Evolutionary conservation across 371 early-diverging fungal genomes (phyloP).

Genomic region (Circinella umbellata): DNA sequence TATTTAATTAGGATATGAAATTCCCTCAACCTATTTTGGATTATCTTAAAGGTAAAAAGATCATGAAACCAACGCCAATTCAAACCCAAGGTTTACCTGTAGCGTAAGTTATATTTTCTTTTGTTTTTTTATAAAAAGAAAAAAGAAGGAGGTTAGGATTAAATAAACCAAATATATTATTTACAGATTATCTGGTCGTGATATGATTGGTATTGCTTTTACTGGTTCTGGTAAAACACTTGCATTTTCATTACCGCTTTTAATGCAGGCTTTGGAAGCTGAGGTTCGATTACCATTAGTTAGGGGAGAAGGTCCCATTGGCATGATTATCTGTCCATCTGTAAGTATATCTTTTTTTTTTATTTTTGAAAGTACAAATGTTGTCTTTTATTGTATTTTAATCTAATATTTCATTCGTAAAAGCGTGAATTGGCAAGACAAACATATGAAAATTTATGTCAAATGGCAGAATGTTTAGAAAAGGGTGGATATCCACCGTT

Average conservation of each 20-base stretch:
- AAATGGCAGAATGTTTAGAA: conserved; percentile 67
- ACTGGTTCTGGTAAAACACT: conserved; percentile 99
- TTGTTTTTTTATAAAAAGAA: background rate
- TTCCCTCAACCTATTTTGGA: conserved; percentile 82
- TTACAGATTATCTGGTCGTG: conserved; percentile 74
- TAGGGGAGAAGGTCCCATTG: conserved; percentile 92
- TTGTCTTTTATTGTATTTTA: background rate
- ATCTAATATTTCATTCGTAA: background rate
- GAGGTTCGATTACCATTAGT: conserved; percentile 79
- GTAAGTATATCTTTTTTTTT: conserved; percentile 40
- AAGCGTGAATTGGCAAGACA: conserved; percentile 88
- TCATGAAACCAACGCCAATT: conserved; percentile 94
- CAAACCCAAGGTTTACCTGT: conserved; percentile 94
- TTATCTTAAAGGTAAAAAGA: conserved; percentile 82
- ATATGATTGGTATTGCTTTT: conserved; percentile 96
- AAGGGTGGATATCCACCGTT: conserved; percentile 75
- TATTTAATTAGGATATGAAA: conserved; percentile 64
- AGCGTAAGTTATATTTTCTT: conserved; percentile 45
- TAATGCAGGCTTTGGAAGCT: conserved; percentile 82
- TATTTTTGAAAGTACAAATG: background rate
- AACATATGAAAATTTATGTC: conserved; percentile 77
- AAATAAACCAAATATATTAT: too few species aligned
- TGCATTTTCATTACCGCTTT: conserved; percentile 92
- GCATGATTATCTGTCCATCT: conserved; percentile 89
- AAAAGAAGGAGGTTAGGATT: background rate